Evolutionary conservation across 352 stramenopile species (phyloP).

Genomic region (Saprolegnia diclina): DNA sequence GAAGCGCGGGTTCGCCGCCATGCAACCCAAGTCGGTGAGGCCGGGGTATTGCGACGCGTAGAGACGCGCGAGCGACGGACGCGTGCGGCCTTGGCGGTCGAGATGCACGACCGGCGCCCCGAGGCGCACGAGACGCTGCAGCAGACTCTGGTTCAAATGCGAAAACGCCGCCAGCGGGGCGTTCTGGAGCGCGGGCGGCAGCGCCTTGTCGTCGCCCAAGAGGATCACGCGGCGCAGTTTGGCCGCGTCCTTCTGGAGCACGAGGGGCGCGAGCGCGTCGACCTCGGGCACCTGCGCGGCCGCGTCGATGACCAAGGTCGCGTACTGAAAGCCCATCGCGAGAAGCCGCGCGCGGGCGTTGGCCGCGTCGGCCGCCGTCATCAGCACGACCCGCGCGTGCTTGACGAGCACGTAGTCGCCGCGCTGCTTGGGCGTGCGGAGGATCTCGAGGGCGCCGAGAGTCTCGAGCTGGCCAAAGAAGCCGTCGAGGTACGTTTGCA

Average conservation of each 20-base stretch:
- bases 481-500: constrained; percentile 47
- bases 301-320: constrained; percentile 94
- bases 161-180: constrained; percentile 81
- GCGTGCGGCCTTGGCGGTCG: constrained; percentile 85
- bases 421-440: constrained; percentile 87
- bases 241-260: constrained; percentile 58
- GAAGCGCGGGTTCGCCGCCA: constrained; percentile 28
- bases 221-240: constrained; percentile 92
- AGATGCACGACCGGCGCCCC: constrained; percentile 89
- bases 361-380: constrained; percentile 95
- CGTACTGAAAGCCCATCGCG: constrained; percentile 69
- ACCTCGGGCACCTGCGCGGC: constrained; percentile 93
- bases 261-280: constrained; percentile 88
- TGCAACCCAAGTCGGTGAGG: constrained; percentile 31
- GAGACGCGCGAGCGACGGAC: constrained; percentile 80
- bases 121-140: constrained; percentile 90
- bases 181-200: constrained; percentile 90
- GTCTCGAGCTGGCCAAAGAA: constrained; percentile 92
- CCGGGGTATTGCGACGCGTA: constrained; percentile 80
- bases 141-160: constrained; percentile 93
- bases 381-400: constrained; percentile 90
- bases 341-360: constrained; percentile 82
- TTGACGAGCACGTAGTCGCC: constrained; percentile 94
- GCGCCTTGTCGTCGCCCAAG: constrained; percentile 91
- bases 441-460: constrained; percentile 92